These are phyloP conservation scores for Eutypa lata DNA, from an alignment of 2,329 filamentous ascomycete species.

Conservation along the genomic window DNA sequence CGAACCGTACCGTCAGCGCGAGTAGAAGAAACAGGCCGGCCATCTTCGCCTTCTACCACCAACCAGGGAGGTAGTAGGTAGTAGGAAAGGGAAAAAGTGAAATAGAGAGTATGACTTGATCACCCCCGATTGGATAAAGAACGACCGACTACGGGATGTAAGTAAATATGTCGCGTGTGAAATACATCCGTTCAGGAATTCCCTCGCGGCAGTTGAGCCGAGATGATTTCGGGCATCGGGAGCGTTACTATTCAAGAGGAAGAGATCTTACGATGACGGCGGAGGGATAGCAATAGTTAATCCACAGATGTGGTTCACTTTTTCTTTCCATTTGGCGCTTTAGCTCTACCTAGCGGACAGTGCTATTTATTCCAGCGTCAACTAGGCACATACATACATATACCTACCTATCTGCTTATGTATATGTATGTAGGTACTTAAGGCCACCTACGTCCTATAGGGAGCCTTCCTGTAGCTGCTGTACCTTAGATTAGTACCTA, in stretches of 20 bases:
- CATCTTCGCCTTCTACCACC: slow-evolving; percentile 13
- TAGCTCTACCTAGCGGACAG: no score
- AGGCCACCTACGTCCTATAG: no score
- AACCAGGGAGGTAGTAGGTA: slow-evolving; percentile 14
- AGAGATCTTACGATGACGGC: no score
- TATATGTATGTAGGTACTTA: background rate
- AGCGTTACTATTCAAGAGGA: no score
- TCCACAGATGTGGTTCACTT: no score
- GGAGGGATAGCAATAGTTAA: no score
- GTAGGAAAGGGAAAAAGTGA: background rate
- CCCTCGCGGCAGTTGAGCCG: background rate
- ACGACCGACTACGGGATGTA: no score
- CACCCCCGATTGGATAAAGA: no score
- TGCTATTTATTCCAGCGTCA: no score
- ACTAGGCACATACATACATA: no score
- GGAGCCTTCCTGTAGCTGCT: background rate
- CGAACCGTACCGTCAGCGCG: slow-evolving; percentile 28
- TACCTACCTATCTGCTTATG: background rate
- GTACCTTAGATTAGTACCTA: no score
- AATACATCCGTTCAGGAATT: background rate
- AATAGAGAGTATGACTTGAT: background rate
- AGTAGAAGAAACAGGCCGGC: slow-evolving; percentile 32
- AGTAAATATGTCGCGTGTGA: background rate
- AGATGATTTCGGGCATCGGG: background rate
- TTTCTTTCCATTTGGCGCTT: no score